Conservation (phyloP, 2,329 filamentous ascomycete species). For the Xylaria sp. region DNA sequence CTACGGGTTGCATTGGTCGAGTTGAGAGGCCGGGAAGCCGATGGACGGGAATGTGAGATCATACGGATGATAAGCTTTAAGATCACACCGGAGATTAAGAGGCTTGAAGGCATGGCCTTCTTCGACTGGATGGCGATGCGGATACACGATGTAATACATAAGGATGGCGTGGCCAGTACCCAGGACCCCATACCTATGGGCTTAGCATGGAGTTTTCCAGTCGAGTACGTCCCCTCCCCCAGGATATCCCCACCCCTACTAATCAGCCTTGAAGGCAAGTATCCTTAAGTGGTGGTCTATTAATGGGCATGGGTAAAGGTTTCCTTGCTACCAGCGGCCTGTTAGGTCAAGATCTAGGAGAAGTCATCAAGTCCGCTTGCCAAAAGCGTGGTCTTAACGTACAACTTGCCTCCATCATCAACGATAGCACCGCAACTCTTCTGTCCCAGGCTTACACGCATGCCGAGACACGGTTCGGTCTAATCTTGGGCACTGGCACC, state of each 20-base stretch:
- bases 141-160: constrained; percentile 61
- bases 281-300: constrained; percentile 62
- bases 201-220: constrained; percentile 72
- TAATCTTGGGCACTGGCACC: constrained; percentile 71
- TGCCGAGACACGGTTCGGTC: constrained; percentile 63
- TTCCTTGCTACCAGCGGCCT: constrained; percentile 65
- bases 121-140: constrained; percentile 72
- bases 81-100: constrained; percentile 62
- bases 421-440: constrained; percentile 70
- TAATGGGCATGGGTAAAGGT: constrained; percentile 70
- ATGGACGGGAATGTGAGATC: constrained; percentile 55
- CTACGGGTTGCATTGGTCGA: constrained; percentile 68
- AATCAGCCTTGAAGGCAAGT: constrained; percentile 61
- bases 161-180: constrained; percentile 46
- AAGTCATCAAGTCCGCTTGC: constrained; percentile 62
- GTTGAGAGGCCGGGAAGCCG: constrained; percentile 53
- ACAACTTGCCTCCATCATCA: constrained; percentile 65
- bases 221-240: constrained; percentile 59
- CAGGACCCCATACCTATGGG: constrained; percentile 61
- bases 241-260: constrained; percentile 24
- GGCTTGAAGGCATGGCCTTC: constrained; percentile 62
- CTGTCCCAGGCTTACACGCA: constrained; percentile 67
- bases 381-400: constrained; percentile 56
- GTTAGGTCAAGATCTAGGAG: constrained; percentile 63
- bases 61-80: constrained; percentile 60